Percentiles rank a stretch among this genome's conserved stretches.
Evolutionary conservation across 345 rosid genomes (phyloP).

Genomic region (Pistacia integerrima): DNA sequence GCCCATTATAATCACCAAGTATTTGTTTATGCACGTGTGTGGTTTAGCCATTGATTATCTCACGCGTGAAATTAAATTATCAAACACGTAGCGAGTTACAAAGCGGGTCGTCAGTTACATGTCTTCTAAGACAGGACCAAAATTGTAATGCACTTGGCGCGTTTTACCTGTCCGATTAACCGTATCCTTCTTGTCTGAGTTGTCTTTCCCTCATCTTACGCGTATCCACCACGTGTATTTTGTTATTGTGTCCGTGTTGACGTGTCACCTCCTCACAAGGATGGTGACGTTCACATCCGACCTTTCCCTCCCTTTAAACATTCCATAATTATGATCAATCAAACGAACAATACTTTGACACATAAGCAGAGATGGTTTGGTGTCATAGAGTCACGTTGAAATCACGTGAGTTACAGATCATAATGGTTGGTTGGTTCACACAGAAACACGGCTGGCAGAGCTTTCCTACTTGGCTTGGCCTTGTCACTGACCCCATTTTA

Average conservation of each 20-base stretch:
- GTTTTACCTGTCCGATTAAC: background rate
- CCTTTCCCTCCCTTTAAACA: background rate
- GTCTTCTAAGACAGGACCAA: background rate
- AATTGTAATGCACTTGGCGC: background rate
- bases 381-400: background rate
- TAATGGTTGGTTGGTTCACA: background rate
- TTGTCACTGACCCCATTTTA: background rate
- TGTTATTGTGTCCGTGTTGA: background rate
- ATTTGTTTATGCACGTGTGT: no score
- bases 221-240: slow-evolving; percentile 5
- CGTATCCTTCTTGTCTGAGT: background rate
- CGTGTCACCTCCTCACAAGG: background rate
- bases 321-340: background rate
- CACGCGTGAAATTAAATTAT: no score
- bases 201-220: background rate
- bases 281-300: background rate
- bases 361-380: background rate
- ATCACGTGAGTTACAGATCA: background rate
- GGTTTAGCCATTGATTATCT: no score
- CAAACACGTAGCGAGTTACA: no score
- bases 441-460: background rate
- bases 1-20: background rate
- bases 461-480: background rate
- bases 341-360: background rate
- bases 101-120: no score